phyloP scores from a whole-genome alignment of 345 rosid genomes.

The Eutrema yunnanense region DNA sequence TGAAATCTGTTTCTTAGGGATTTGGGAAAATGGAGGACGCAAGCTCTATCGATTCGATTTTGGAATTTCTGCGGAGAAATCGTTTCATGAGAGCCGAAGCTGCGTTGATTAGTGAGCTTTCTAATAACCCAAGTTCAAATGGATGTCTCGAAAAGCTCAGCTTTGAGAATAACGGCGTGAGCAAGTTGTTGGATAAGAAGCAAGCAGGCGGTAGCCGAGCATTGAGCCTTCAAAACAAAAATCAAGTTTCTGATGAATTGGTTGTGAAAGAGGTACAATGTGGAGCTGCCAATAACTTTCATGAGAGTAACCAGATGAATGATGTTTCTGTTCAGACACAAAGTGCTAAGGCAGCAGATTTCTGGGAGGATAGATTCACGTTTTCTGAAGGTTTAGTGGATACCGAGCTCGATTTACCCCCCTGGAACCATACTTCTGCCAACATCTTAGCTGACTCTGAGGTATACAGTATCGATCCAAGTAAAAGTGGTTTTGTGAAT shows the following conservation, averaged over 20 bases:
- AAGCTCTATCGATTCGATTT: slow-evolving; percentile 56
- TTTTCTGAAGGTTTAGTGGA: slow-evolving; percentile 3
- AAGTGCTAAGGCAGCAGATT: background rate
- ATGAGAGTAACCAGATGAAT: slow-evolving; percentile 45
- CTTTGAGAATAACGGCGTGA: slow-evolving; percentile 42
- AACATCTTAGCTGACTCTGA: slow-evolving; percentile 7
- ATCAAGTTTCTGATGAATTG: slow-evolving; percentile 50
- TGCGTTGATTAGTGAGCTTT: slow-evolving; percentile 76
- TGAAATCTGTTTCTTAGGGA: slow-evolving; percentile 16
- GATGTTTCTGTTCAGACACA: slow-evolving; percentile 41
- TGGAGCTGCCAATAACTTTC: slow-evolving; percentile 35
- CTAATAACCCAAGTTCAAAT: slow-evolving; percentile 52
- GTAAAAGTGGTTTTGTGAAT: background rate
- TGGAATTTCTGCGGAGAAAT: slow-evolving; percentile 69
- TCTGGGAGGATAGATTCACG: slow-evolving; percentile 20
- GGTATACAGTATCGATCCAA: slow-evolving; percentile 11
- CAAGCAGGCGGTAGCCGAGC: background rate
- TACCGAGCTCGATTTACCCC: slow-evolving; percentile 15
- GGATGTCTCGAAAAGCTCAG: slow-evolving; percentile 50
- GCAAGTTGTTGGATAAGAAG: slow-evolving; percentile 34
- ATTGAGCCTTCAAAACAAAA: background rate
- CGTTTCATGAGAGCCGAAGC: slow-evolving; percentile 83
- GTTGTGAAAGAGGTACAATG: slow-evolving; percentile 86
- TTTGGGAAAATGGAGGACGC: slow-evolving; percentile 51
- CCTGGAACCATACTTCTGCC: slow-evolving; percentile 16